phyloP scores from a whole-genome alignment of 1,284 basidiomycete species.

The Naganishia liquefaciens region DNA sequence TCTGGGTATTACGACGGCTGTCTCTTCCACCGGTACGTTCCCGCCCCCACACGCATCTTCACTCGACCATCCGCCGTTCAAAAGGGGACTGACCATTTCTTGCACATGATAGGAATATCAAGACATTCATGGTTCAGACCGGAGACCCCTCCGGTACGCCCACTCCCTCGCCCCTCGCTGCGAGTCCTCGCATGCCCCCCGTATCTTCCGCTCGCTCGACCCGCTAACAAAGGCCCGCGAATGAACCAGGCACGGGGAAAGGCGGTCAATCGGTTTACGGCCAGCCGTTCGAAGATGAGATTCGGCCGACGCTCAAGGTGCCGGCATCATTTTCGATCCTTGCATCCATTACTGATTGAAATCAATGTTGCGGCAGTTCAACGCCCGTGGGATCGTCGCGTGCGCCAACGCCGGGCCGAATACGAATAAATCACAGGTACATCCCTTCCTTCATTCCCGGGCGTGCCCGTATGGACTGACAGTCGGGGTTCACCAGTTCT shows the following conservation, averaged over 20 bases:
- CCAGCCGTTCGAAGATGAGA: conserved; percentile 81
- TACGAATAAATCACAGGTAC: conserved; percentile 76
- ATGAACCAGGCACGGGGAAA: conserved; percentile 55
- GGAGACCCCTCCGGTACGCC: conserved; percentile 75
- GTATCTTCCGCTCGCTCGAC: no score
- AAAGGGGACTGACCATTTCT: not conserved
- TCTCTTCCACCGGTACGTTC: conserved; percentile 71
- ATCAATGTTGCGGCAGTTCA: conserved; percentile 67
- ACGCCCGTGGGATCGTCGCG: conserved; percentile 86
- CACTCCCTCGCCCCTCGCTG: not conserved
- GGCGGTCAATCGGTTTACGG: conserved; percentile 62
- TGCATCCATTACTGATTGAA: not conserved
- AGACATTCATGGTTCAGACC: conserved; percentile 92
- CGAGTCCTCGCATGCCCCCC: no score
- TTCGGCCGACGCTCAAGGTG: conserved; percentile 87
- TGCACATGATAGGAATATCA: conserved; percentile 69
- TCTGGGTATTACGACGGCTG: conserved; percentile 83
- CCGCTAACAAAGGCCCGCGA: not conserved
- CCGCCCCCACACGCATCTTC: no score
- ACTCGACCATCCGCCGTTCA: no score
- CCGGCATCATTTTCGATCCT: conserved; percentile 33
- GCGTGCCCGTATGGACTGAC: not conserved
- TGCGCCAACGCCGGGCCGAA: conserved; percentile 95
- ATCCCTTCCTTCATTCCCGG: conserved; percentile 14
- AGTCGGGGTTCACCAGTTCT: conserved; percentile 65